phyloP scores from a whole-genome alignment of 2,329 filamentous ascomycete genomes.

The Colletotrichum ledebouriae region DNA sequence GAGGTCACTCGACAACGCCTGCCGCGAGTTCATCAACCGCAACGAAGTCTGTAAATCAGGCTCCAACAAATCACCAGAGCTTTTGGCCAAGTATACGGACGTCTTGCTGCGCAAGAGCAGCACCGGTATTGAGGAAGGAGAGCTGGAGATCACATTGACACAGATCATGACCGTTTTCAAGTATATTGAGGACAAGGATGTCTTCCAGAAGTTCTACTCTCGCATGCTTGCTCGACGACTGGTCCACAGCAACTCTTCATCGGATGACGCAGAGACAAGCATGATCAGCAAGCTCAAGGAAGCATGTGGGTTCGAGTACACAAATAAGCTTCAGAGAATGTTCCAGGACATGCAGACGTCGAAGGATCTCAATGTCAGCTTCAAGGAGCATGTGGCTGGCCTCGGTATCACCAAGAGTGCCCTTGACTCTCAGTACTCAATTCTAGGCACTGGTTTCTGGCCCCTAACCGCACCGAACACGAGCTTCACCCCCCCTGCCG shows the following conservation, averaged over 20 bases:
- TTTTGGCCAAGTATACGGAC: conserved; percentile 96
- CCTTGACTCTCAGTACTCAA: conserved; percentile 89
- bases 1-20: conserved; percentile 94
- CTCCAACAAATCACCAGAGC: conserved; percentile 92
- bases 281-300: conserved; percentile 99
- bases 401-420: conserved; percentile 76
- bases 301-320: conserved; percentile 98
- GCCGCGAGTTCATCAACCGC: conserved; percentile 96
- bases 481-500: conserved; percentile 86
- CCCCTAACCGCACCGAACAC: conserved; percentile 89
- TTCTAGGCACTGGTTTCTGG: conserved; percentile 98
- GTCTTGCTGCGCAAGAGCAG: conserved; percentile 92
- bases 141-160: conserved; percentile 87
- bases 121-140: conserved; percentile 92
- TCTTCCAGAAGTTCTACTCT: conserved; percentile 99
- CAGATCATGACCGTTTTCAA: conserved; percentile 99
- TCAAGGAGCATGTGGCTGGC: conserved; percentile 81
- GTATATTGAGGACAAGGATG: conserved; percentile 99
- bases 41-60: conserved; percentile 96
- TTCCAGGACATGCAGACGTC: conserved; percentile 99
- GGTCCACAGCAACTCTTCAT: conserved; percentile 94
- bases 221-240: conserved; percentile 95
- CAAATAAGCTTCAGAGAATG: conserved; percentile 99
- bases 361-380: conserved; percentile 93
- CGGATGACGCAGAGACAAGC: conserved; percentile 96